A percentile compares a stretch with the other conserved stretches of the same genome.
phyloP scores from a whole-genome alignment of 352 stramenopile species.

The Thalassiosira ordinaria region DNA sequence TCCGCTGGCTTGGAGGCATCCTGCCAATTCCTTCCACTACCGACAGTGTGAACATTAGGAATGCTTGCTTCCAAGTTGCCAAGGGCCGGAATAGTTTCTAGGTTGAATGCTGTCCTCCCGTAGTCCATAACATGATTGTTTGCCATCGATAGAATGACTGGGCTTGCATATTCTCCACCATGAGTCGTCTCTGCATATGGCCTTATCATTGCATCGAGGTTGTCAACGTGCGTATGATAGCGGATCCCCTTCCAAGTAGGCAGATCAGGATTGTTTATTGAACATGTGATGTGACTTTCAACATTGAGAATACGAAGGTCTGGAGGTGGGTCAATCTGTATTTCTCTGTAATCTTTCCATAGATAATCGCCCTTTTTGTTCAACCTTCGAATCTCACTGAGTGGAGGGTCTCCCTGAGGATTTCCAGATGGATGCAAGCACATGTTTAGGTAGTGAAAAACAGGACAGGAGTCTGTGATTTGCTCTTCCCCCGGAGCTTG shows the following conservation, averaged over 20 bases:
- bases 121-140: constrained; percentile 79
- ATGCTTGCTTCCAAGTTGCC: constrained; percentile 33
- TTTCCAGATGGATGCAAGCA: constrained; percentile 61
- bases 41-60: constrained; percentile 34
- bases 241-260: constrained; percentile 41
- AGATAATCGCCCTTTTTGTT: constrained; percentile 65
- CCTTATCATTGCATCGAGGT: constrained; percentile 71
- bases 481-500: constrained; percentile 59
- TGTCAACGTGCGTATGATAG: constrained; percentile 33
- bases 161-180: constrained; percentile 26
- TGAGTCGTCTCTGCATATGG: constrained; percentile 47
- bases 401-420: constrained; percentile 14
- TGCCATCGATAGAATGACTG: constrained; percentile 70
- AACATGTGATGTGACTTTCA: constrained; percentile 69
- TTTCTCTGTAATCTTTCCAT: constrained; percentile 62
- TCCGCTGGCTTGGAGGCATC: constrained; percentile 46
- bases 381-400: constrained; percentile 36
- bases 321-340: constrained; percentile 52
- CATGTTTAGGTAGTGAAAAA: constrained; percentile 67
- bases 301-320: constrained; percentile 71
- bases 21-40: constrained; percentile 42
- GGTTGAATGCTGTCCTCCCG: constrained; percentile 64
- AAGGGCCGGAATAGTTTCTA: constrained; percentile 59
- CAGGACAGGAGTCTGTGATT: constrained; percentile 60
- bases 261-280: constrained; percentile 60